These are phyloP conservation scores for Fraxinus latifolia DNA, from an alignment of 305 asterid genomes.

Conservation along the genomic window DNA sequence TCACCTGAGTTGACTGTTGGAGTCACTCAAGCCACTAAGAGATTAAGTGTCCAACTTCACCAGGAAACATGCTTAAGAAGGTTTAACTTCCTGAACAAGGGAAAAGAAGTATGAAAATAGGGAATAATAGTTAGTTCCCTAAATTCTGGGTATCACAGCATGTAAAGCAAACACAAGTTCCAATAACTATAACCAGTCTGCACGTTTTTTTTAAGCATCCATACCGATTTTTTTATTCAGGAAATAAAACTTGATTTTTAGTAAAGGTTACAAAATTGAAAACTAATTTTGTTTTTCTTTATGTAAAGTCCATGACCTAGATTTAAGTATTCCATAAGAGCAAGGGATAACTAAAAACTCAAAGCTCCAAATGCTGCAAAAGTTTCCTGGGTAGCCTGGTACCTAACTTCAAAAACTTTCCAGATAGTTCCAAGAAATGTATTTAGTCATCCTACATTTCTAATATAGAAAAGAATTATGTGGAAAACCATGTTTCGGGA, in stretches of 20 bases:
- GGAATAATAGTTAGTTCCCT: slow-evolving; percentile 42
- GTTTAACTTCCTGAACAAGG: slow-evolving; percentile 51
- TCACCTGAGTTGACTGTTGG: slow-evolving; percentile 68
- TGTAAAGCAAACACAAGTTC: slow-evolving; percentile 21
- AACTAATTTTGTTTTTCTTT: not conserved
- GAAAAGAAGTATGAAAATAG: slow-evolving; percentile 37
- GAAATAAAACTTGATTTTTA: slow-evolving; percentile 18
- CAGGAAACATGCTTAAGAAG: slow-evolving; percentile 44
- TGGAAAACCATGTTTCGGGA: not conserved
- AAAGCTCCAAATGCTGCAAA: not conserved
- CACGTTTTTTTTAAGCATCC: slow-evolving; percentile 14
- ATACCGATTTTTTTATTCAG: slow-evolving; percentile 1
- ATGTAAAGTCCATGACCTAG: not conserved
- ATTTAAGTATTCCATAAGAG: slow-evolving; percentile 3
- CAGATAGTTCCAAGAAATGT: not conserved
- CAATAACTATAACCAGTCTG: slow-evolving; percentile 16
- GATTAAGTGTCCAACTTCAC: slow-evolving; percentile 67
- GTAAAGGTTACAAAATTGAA: not conserved
- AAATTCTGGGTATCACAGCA: slow-evolving; percentile 29
- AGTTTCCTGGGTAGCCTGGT: not conserved
- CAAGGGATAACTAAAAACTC: not conserved
- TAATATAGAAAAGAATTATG: not conserved
- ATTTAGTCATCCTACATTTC: not conserved
- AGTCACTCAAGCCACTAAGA: slow-evolving; percentile 61
- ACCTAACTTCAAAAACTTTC: not conserved